A percentile compares a stretch with the other conserved stretches of the same genome.
Conservation (phyloP, 164 flowering plant species). For the Berberis thunbergii region DNA sequence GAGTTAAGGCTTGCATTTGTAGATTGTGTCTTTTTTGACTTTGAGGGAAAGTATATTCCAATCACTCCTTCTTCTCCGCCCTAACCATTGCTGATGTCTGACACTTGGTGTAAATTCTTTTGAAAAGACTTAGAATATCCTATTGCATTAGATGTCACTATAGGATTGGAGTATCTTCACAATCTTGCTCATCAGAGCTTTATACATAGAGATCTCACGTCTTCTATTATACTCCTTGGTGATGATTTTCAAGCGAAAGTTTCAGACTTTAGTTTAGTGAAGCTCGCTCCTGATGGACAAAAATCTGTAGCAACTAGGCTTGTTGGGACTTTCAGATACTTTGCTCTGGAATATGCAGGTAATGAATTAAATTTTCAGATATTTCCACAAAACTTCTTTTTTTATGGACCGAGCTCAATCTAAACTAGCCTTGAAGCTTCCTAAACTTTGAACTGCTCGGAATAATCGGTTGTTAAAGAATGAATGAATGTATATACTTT, state of each 20-base stretch:
- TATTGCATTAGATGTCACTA: constrained; percentile 70
- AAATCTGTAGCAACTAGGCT: constrained; percentile 62
- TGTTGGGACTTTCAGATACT: constrained; percentile 82
- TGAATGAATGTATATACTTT: no score
- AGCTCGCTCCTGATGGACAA: constrained; percentile 70
- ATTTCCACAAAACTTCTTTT: not conserved
- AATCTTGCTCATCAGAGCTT: constrained; percentile 58
- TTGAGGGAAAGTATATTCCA: no score
- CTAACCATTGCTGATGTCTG: no score
- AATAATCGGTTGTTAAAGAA: no score
- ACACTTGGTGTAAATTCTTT: no score
- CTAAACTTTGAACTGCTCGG: no score
- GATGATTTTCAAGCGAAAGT: constrained; percentile 70
- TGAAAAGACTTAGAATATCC: no score
- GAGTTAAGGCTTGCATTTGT: no score
- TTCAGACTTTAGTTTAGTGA: constrained; percentile 77
- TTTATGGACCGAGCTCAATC: no score
- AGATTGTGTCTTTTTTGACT: no score
- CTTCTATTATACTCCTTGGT: constrained; percentile 66
- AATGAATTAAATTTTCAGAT: constrained; percentile 6
- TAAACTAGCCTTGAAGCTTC: no score
- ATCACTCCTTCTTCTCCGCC: no score
- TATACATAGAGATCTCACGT: constrained; percentile 74
- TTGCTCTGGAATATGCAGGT: constrained; percentile 94
- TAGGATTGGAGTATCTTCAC: constrained; percentile 82